phyloP scores from a whole-genome alignment of 345 rosid genomes.

The Capsella bursapastoris region DNA sequence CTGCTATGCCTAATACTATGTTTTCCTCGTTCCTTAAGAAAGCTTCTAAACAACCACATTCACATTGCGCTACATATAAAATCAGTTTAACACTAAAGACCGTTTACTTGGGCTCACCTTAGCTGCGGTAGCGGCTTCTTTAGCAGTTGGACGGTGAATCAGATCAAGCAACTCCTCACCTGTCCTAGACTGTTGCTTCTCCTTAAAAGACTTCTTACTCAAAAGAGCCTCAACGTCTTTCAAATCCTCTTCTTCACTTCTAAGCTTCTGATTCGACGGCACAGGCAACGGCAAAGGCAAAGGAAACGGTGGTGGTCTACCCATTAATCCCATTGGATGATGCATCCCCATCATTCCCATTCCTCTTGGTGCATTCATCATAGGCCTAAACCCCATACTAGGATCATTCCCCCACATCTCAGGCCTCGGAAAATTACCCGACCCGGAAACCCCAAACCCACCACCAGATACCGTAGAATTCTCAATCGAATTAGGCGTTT shows the following conservation, averaged over 20 bases:
- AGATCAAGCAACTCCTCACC: constrained; percentile 94
- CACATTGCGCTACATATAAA: neutral
- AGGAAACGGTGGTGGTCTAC: constrained; percentile 44
- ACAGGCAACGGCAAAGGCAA: constrained; percentile 50
- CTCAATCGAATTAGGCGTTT: constrained; percentile 24
- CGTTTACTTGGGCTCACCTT: constrained; percentile 52
- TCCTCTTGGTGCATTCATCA: constrained; percentile 54
- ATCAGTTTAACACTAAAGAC: constrained; percentile 21
- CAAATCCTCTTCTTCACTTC: constrained; percentile 86
- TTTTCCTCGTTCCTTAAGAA: neutral
- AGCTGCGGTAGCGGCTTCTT: constrained; percentile 92
- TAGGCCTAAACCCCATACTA: constrained; percentile 52
- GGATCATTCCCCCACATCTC: constrained; percentile 70
- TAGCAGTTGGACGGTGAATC: constrained; percentile 92
- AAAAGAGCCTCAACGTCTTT: constrained; percentile 89
- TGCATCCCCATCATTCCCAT: constrained; percentile 60
- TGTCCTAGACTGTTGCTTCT: constrained; percentile 83
- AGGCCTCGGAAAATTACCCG: constrained; percentile 50
- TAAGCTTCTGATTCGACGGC: constrained; percentile 60
- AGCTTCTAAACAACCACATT: neutral
- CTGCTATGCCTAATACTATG: neutral
- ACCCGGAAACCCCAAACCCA: constrained; percentile 49
- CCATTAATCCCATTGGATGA: constrained; percentile 50
- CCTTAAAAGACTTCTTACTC: constrained; percentile 85
- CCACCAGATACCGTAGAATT: constrained; percentile 9